phyloP scores from a whole-genome alignment of 129 eudicot genomes.

The Erigeron canadensis region DNA sequence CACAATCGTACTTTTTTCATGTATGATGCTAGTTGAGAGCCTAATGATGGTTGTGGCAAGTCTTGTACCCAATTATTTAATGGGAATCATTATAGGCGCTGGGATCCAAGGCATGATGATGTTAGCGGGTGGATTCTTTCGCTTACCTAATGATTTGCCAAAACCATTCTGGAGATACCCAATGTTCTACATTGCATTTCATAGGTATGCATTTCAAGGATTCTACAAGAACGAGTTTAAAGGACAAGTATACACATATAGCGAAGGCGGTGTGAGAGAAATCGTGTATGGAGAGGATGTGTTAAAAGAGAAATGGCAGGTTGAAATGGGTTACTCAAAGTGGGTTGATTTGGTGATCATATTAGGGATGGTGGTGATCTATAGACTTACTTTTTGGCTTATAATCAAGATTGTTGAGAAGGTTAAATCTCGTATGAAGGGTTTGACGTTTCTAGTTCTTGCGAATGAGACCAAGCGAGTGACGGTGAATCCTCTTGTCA shows the following conservation, averaged over 20 bases:
- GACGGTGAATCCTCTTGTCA: background rate
- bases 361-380: slow-evolving; percentile 44
- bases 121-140: slow-evolving; percentile 38
- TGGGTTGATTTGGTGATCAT: slow-evolving; percentile 48
- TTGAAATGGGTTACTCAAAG: slow-evolving; percentile 50
- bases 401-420: slow-evolving; percentile 34
- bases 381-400: slow-evolving; percentile 35
- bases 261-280: slow-evolving; percentile 3
- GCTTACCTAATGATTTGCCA: slow-evolving; percentile 38
- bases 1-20: slow-evolving; percentile 30
- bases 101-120: slow-evolving; percentile 62
- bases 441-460: background rate
- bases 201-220: slow-evolving; percentile 44
- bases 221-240: slow-evolving; percentile 46
- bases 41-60: slow-evolving; percentile 60
- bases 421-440: slow-evolving; percentile 24
- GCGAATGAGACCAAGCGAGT: background rate
- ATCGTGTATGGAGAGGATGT: slow-evolving; percentile 26
- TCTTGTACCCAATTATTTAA: slow-evolving; percentile 49
- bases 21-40: slow-evolving; percentile 54
- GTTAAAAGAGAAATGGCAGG: slow-evolving; percentile 35
- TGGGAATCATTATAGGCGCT: slow-evolving; percentile 49
- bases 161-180: slow-evolving; percentile 42
- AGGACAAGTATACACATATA: slow-evolving; percentile 24
- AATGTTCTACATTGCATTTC: slow-evolving; percentile 38